Base-by-base conservation (phyloP, 2,329 filamentous ascomycete genomes). In the Diaporthe sp. region DNA sequence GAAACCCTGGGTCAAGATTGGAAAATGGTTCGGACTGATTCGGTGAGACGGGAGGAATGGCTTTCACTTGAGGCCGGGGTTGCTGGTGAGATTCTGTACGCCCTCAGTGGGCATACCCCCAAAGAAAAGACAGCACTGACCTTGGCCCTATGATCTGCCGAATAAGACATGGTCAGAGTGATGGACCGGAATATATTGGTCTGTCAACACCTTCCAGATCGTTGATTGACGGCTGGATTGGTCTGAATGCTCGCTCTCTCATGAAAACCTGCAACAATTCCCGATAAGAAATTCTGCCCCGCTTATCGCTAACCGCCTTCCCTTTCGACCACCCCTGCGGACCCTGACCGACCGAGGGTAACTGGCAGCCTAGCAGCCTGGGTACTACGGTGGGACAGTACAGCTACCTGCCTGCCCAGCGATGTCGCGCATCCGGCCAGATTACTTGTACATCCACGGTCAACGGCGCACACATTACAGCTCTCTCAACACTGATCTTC, bases 111-210 rank as follows among this genome's bases (percentile, higher is more conserved):
- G 25, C 12, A 25, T 6, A 57, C 13, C 25, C 38, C 19, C 22
- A 55, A 42, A 64, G 6, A 0, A 50, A n/a, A 19, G 25, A 25
- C 42, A 0, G 0, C 10, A 38, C 68, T 35, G 25, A 79, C 78
- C 76, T 79, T 80, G 57, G 74, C 71, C 33, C 70, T 73, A 30
- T 75, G 73, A 73, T 76, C 70, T 61, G 67, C 47, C 19, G 17
- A 45, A 25, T 50, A 47, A 38, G 64, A 50, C 57, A 66, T 70
- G 15, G 50, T 69, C 52, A 45, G n/a, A 64, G 22, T 72, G 70
- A 64, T 40, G 28, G 38, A n/a, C 22, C 35, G 42, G 45, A 54
- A 55, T 22, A 8, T 33, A 50, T n/a, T n/a, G 19, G 9, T 45
- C 2, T 33, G 25, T 68, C 15, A n/a, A 19, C 33, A 30, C 4